Conservation (phyloP, 2,329 filamentous ascomycete genomes). For the Aspergillus awamori region DNA sequence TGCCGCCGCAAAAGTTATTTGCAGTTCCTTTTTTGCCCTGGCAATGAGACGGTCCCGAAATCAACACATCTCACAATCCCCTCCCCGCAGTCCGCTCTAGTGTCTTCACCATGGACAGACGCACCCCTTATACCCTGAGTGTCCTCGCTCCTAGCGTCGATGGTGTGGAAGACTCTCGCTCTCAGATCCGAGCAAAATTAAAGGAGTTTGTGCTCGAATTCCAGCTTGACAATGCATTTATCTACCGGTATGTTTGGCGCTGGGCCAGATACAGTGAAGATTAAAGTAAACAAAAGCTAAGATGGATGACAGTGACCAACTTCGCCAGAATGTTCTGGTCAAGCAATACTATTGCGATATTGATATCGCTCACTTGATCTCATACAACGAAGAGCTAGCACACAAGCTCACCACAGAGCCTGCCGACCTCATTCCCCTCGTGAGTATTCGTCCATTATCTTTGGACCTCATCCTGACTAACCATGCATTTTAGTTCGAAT, state of each 20-base stretch:
- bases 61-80: slow-evolving; percentile 18
- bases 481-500: slow-evolving; percentile 70
- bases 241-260: slow-evolving; percentile 70
- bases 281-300: background rate
- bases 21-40: slow-evolving; percentile 16
- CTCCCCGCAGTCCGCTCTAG: slow-evolving; percentile 18
- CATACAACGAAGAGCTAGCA: slow-evolving; percentile 92
- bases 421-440: slow-evolving; percentile 86
- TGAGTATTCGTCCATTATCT: slow-evolving; percentile 47
- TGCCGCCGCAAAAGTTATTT: slow-evolving; percentile 34
- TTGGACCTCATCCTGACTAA: background rate
- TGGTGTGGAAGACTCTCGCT: slow-evolving; percentile 68
- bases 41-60: slow-evolving; percentile 12
- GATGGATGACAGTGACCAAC: slow-evolving; percentile 72
- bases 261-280: slow-evolving; percentile 25
- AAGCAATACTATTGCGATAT: slow-evolving; percentile 97
- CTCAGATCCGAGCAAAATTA: slow-evolving; percentile 75
- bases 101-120: slow-evolving; percentile 71
- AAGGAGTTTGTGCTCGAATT: slow-evolving; percentile 93
- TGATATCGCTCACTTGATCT: slow-evolving; percentile 93
- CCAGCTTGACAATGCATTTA: slow-evolving; percentile 88
- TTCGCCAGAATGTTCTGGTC: slow-evolving; percentile 89
- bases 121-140: slow-evolving; percentile 82
- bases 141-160: slow-evolving; percentile 72
- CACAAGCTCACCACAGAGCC: slow-evolving; percentile 88